Percentiles rank a stretch among this genome's conserved stretches.
These are phyloP conservation scores for Lentinula aciculospora DNA, from an alignment of 768 basidiomycete genomes.

Conservation along the genomic window DNA sequence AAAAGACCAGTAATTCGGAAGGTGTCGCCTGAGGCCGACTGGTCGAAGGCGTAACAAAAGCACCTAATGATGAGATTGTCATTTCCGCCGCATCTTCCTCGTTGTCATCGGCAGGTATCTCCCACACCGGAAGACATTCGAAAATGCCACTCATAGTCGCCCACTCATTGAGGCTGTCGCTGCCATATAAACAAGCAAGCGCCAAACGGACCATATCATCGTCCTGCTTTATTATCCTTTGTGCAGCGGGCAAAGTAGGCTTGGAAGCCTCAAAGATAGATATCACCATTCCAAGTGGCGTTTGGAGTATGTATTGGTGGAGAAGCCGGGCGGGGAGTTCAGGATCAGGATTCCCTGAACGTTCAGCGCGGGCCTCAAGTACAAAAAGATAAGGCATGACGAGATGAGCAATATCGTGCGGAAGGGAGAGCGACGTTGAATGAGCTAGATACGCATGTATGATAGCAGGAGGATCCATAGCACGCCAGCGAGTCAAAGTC, in stretches of 20 bases:
- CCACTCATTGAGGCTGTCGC: constrained; percentile 67
- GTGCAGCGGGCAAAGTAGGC: constrained; percentile 66
- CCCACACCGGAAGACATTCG: constrained; percentile 95
- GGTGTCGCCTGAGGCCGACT: constrained; percentile 50
- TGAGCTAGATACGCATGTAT: constrained; percentile 71
- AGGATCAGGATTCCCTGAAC: constrained; percentile 66
- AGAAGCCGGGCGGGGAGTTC: constrained; percentile 58
- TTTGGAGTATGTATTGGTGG: constrained; percentile 65
- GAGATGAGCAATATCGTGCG: constrained; percentile 64
- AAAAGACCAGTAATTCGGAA: constrained; percentile 73
- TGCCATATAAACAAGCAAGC: constrained; percentile 85
- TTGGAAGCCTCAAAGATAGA: constrained; percentile 89
- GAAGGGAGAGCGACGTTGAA: constrained; percentile 62
- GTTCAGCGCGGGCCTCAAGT: constrained; percentile 83
- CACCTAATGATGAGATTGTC: constrained; percentile 73
- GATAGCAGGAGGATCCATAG: constrained; percentile 58
- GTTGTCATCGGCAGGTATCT: constrained; percentile 46
- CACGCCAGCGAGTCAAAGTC: constrained; percentile 70
- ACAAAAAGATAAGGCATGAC: constrained; percentile 93
- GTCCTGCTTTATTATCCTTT: constrained; percentile 76
- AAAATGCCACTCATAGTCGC: constrained; percentile 86
- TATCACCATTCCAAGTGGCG: constrained; percentile 62
- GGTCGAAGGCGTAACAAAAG: constrained; percentile 74
- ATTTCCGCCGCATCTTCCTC: constrained; percentile 77
- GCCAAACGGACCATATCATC: constrained; percentile 83